Conservation (phyloP, 108 stramenopile species). For the Skeletonema marinoi region DNA sequence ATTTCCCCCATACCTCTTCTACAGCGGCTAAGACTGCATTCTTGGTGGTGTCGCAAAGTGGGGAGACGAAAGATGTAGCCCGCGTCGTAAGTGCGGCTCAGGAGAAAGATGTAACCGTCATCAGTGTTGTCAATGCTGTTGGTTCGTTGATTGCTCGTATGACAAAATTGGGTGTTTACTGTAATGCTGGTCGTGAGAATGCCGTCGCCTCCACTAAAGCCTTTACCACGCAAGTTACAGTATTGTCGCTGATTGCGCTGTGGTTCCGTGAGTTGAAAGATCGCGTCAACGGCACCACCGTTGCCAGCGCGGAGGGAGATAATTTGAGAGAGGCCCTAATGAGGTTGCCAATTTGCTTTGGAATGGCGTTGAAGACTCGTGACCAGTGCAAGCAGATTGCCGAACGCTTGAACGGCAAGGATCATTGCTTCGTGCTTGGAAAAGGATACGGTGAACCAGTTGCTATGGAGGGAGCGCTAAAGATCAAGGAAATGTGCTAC, state of each 20-base stretch:
- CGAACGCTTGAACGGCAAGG: slow-evolving; percentile 81
- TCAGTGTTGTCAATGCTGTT: slow-evolving; percentile 97
- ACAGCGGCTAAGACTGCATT: slow-evolving; percentile 64
- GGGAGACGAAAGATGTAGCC: slow-evolving; percentile 97
- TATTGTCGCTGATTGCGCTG: slow-evolving; percentile 93
- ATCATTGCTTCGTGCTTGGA: slow-evolving; percentile 96
- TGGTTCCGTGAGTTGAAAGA: slow-evolving; percentile 94
- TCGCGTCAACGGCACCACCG: slow-evolving; percentile 56
- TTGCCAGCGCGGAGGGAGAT: slow-evolving; percentile 51
- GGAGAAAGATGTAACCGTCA: slow-evolving; percentile 81
- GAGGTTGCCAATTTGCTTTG: slow-evolving; percentile 96
- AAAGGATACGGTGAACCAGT: slow-evolving; percentile 97
- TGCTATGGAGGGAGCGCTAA: slow-evolving; percentile 96
- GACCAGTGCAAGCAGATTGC: slow-evolving; percentile 88
- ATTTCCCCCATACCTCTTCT: slow-evolving; percentile 63
- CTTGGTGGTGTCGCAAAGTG: slow-evolving; percentile 93
- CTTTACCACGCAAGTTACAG: slow-evolving; percentile 99
- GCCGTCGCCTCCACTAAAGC: slow-evolving; percentile 99
- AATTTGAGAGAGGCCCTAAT: slow-evolving; percentile 90
- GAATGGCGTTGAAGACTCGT: slow-evolving; percentile 94
- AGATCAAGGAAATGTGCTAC: slow-evolving; percentile 99
- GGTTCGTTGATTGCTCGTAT: slow-evolving; percentile 96
- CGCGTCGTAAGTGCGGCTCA: slow-evolving; percentile 87
- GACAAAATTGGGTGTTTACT: slow-evolving; percentile 97
- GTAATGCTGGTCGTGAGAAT: slow-evolving; percentile 98